These are phyloP conservation scores for Penicillium sp. DNA, from an alignment of 2,329 filamentous ascomycete species.

Conservation along the genomic window DNA sequence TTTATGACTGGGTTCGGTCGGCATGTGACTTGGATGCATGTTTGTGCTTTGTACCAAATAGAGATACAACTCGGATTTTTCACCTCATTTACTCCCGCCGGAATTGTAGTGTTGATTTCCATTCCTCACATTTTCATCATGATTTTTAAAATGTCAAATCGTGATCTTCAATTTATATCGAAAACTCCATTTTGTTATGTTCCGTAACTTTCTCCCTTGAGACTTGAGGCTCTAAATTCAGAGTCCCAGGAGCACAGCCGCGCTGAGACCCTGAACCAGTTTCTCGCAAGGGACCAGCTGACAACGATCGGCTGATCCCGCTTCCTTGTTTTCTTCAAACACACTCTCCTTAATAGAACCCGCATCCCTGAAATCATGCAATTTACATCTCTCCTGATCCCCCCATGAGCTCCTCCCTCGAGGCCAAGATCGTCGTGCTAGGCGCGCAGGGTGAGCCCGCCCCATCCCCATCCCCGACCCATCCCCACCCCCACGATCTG, in stretches of 20 bases:
- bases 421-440: constrained; percentile 54
- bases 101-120: background rate
- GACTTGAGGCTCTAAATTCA: background rate
- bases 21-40: background rate
- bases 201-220: background rate
- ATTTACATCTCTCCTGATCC: constrained; percentile 21
- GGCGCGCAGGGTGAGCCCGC: constrained; percentile 47
- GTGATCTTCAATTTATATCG: no score
- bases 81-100: background rate
- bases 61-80: background rate
- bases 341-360: background rate
- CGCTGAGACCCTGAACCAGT: background rate
- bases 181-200: background rate
- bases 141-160: no score
- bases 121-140: no score
- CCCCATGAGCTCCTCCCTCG: constrained; percentile 48
- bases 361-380: constrained; percentile 15
- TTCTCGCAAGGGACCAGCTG: constrained; percentile 1
- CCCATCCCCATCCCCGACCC: background rate
- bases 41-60: background rate
- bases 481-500: background rate
- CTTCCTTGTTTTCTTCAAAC: constrained; percentile 4
- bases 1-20: constrained; percentile 8
- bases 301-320: constrained; percentile 22
- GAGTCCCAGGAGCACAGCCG: background rate